phyloP scores from a whole-genome alignment of 176 grass and related monocot genomes.

The Sorghum bicolor region Sorghum_bicolor_NCBIv3 NC_012875.2:53276501-53277000 shows the following conservation, averaged over 20 bases:
- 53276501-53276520: neutral
- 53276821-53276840: slow-evolving; percentile 78
- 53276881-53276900: slow-evolving; percentile 72
- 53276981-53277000: slow-evolving; percentile 85
- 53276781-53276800: slow-evolving; percentile 44
- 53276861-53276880: slow-evolving; percentile 65
- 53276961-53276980: slow-evolving; percentile 92
- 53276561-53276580: slow-evolving; percentile 79
- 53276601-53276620: slow-evolving; percentile 71
- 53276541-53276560: too few species aligned
- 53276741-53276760: too few species aligned
- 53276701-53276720: too few species aligned
- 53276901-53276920: slow-evolving; percentile 43
- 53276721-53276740: slow-evolving; percentile 18
- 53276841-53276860: slow-evolving; percentile 85
- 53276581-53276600: slow-evolving; percentile 79
- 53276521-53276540: neutral
- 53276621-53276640: slow-evolving; percentile 72
- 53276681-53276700: neutral
- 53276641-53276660: slow-evolving; percentile 72
- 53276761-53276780: too few species aligned
- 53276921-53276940: slow-evolving; percentile 63
- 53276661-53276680: slow-evolving; percentile 71
- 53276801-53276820: slow-evolving; percentile 57
- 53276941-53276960: slow-evolving; percentile 75